These are phyloP conservation scores for Pestalotiopsis sp. DNA, from an alignment of 2,329 filamentous ascomycete species.

Conservation along the genomic window DNA sequence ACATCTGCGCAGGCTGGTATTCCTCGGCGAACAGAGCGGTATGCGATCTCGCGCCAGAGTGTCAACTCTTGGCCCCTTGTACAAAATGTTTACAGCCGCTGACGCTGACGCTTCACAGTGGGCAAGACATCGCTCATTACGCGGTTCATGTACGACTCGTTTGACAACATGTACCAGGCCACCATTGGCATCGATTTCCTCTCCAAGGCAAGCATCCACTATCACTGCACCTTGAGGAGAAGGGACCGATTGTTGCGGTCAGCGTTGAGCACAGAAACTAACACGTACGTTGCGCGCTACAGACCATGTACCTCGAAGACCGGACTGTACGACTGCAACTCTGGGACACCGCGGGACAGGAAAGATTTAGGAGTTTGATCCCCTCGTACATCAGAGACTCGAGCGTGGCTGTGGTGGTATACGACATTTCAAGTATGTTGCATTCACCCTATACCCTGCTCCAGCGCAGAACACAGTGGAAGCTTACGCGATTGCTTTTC, in stretches of 20 bases:
- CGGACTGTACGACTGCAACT: constrained; percentile 94
- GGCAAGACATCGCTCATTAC: constrained; percentile 99
- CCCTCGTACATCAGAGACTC: constrained; percentile 99
- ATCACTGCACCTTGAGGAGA: constrained; percentile 5
- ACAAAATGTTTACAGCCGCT: neutral
- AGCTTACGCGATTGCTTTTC: constrained; percentile 20
- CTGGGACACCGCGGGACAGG: constrained; percentile 98
- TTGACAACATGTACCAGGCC: constrained; percentile 99
- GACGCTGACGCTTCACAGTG: constrained; percentile 55
- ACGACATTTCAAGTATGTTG: constrained; percentile 84
- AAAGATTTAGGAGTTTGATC: constrained; percentile 94
- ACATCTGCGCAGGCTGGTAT: constrained; percentile 71
- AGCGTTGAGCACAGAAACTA: neutral
- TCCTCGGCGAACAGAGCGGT: constrained; percentile 98
- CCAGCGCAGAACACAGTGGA: neutral
- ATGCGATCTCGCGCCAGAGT: constrained; percentile 39
- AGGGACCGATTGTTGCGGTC: neutral
- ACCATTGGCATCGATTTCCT: constrained; percentile 99
- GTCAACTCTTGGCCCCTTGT: neutral
- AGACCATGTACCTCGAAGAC: constrained; percentile 99
- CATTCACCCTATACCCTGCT: constrained; percentile 8
- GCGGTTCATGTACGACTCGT: constrained; percentile 99
- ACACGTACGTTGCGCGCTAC: constrained; percentile 11
- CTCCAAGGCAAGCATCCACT: constrained; percentile 70
- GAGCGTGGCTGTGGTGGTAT: constrained; percentile 96